A percentile compares a stretch with the other conserved stretches of the same genome.
Evolutionary conservation across 2,329 filamentous ascomycete species (phyloP).

Genomic region (Chaetomiaceae sp.): DNA sequence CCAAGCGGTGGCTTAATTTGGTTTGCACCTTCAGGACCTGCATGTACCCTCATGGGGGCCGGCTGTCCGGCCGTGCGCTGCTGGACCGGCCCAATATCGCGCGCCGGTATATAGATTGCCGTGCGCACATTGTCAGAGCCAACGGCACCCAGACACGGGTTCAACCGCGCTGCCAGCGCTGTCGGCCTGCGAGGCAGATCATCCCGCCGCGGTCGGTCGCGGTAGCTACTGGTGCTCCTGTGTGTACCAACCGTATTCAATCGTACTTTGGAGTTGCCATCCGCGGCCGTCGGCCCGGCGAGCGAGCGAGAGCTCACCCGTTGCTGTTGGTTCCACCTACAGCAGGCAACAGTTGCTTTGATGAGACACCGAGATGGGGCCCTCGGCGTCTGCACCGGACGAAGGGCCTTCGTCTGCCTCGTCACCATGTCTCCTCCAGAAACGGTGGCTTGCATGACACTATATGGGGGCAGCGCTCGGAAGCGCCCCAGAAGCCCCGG

Average conservation of each 20-base stretch:
- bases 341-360: no score
- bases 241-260: no score
- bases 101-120: conserved; percentile 9
- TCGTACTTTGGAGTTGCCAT: background rate
- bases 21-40: conserved; percentile 7
- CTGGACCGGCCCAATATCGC: conserved; percentile 12
- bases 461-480: conserved; percentile 12
- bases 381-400: background rate
- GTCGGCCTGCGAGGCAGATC: conserved; percentile 15
- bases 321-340: no score
- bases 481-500: background rate
- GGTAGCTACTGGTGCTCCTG: no score
- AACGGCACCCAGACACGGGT: conserved; percentile 14
- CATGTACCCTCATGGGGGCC: conserved; percentile 7
- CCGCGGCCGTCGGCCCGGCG: conserved; percentile 11
- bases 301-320: background rate
- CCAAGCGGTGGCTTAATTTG: conserved; percentile 1
- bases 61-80: conserved; percentile 6
- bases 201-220: no score
- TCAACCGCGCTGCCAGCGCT: conserved; percentile 12
- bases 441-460: conserved; percentile 21
- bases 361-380: no score
- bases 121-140: conserved; percentile 10
- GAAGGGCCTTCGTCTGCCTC: conserved; percentile 2
- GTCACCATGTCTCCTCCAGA: conserved; percentile 7